These are phyloP conservation scores for Clonostachys rhizophaga DNA, from an alignment of 2,329 filamentous ascomycete species.

Conservation along the genomic window DNA sequence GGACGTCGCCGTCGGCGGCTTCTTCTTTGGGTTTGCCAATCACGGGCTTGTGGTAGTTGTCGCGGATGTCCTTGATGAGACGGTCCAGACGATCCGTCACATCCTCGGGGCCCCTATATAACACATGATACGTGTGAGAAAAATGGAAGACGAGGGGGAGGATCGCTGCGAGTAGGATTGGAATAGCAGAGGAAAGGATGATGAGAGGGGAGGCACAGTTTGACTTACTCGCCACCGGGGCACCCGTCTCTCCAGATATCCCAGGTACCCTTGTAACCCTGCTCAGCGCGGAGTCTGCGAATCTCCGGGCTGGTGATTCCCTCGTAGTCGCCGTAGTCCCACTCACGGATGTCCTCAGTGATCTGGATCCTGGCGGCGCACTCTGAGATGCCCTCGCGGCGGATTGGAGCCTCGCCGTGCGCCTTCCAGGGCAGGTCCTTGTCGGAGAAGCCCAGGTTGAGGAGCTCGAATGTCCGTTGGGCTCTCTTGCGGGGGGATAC, in stretches of 20 bases:
- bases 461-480: slow-evolving; percentile 84
- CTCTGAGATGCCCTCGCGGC: slow-evolving; percentile 27
- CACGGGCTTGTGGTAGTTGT: slow-evolving; percentile 56
- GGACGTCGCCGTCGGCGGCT: slow-evolving; percentile 26
- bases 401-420: slow-evolving; percentile 29
- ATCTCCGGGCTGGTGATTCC: slow-evolving; percentile 73
- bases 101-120: slow-evolving; percentile 61
- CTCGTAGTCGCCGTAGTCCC: slow-evolving; percentile 87
- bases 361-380: slow-evolving; percentile 61
- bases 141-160: no score
- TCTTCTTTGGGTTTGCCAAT: slow-evolving; percentile 49
- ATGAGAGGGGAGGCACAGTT: background rate
- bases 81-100: slow-evolving; percentile 69
- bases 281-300: slow-evolving; percentile 45
- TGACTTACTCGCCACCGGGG: slow-evolving; percentile 71
- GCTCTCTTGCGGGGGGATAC: slow-evolving; percentile 83
- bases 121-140: background rate
- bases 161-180: background rate
- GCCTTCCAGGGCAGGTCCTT: slow-evolving; percentile 61
- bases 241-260: slow-evolving; percentile 91
- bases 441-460: slow-evolving; percentile 67
- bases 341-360: slow-evolving; percentile 72
- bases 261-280: slow-evolving; percentile 59
- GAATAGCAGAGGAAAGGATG: background rate
- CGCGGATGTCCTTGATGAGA: slow-evolving; percentile 70